Base-by-base conservation (phyloP, 768 basidiomycete genomes). In the Auriscalpium microsporum region DNA sequence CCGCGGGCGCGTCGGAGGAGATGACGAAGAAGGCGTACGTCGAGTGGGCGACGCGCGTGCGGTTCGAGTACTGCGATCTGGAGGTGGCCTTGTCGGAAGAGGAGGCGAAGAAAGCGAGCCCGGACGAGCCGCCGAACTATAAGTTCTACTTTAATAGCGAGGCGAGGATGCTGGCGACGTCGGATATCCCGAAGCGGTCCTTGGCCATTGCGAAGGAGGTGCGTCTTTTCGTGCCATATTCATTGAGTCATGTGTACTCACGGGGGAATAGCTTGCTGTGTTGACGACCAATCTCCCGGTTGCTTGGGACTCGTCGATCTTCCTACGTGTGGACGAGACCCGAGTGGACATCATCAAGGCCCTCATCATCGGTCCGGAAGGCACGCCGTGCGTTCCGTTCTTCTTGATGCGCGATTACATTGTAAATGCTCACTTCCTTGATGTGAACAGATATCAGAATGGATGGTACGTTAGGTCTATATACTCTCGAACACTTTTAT, bases 121-220 rank as follows among this genome's bases (percentile, higher is more conserved):
- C 75, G 33, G 83, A 84, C 58, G 68, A 74, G 23, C 69, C 78
- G 0, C 86, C 87, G 3, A 81, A 86, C 65, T 94, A 85, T 72
- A 91, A 90, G 68, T 88, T 87, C 64, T 84, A 78, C 67, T 94
- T 78, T 71, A 86, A 87, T 65, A 83, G 78, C 60, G 91, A 94
- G 67, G 89, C 88, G 19, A 78, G 90, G 33, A 87, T 90, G 83
- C 73, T 93, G 33, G 84, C 85, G 4, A 83, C 82, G 62, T 86
- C 89, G 19, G 88, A 91, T 64, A 89, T 94, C 53, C 92, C 93
- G 6, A 94, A 91, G 70, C 78, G 94, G 45, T 93, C 90, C 1
- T 75, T 96, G 56, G 94, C 94, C 10, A 96, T 97, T 58, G 94
- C 94, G 4, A 97, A 96, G 72, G 93, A 95, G 80, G 88, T 87